Evolutionary conservation across 2,329 filamentous ascomycete species (phyloP), one percentile per base, ranked within the genome.

Genomic region (Fusarium graminum): DNA sequence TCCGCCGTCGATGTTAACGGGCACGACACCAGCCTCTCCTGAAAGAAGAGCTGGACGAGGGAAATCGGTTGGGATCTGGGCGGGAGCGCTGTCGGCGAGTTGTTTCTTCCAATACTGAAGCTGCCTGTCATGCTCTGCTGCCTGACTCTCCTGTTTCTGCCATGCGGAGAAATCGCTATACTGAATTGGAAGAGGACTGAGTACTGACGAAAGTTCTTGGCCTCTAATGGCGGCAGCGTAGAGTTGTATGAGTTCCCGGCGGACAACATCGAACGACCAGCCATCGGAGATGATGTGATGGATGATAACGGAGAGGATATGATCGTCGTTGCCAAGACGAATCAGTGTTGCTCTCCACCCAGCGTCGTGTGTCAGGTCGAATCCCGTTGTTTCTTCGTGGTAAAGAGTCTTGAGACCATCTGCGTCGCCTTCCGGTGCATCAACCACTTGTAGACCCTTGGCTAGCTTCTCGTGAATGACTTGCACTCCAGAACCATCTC

Each of bases 401-500:
- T 49, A 14, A 1, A 54, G 32, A 0, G 28, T 26, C 3, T 2
- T 8, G 0, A 39, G 8, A n/a, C 26, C 25, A 8, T n/a, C 19
- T 7, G n/a, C 13, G 0, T 12, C 4, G 0, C 7, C 43, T 16
- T 86, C 86, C 13, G 92, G 86, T 6, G 34, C 34, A 75, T 97
- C 92, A 4, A 96, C 28, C 1, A 65, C 26, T 12, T 29, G 30
- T 4, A 65, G 5, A 5, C 67, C 7, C 71, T 70, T 0, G 3
- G 4, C 8, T 5, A 46, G 45, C 1, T 9, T 30, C 1, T 52
- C 4, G 7, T 59, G 58, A 13, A 53, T 22, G 4, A 44, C 8
- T 2, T 61, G 53, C 0, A 61, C 41, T 5, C 47, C 46, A 0
- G 11, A 13, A 6, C 58, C 58, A 2, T 59, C 53, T 1, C 30